Evolutionary conservation across 2,329 filamentous ascomycete genomes (phyloP).

Genomic region (Conoideocrella luteorostrata): DNA sequence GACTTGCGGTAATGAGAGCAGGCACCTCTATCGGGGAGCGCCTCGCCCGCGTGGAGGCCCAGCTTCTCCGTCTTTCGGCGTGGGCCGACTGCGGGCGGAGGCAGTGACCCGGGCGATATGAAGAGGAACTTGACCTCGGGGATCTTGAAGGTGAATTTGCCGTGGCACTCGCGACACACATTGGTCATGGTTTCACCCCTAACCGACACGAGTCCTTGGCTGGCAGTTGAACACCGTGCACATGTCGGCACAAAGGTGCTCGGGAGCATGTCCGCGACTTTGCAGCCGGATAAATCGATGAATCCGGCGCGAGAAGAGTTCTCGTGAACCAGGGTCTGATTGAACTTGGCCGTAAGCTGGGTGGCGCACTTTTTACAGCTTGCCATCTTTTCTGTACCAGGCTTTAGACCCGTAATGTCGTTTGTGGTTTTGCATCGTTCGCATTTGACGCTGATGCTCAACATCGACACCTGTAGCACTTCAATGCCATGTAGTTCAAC

Average conservation of each 20-base stretch:
- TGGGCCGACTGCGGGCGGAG: conserved; percentile 32
- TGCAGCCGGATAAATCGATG: conserved; percentile 69
- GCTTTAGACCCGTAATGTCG: conserved; percentile 61
- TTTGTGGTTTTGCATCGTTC: conserved; percentile 68
- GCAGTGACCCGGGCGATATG: conserved; percentile 51
- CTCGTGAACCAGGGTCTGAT: conserved; percentile 64
- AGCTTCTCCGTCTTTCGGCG: conserved; percentile 46
- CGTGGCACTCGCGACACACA: conserved; percentile 73
- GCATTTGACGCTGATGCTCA: conserved; percentile 70
- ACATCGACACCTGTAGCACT: conserved; percentile 59
- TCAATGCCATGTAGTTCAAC: conserved; percentile 74
- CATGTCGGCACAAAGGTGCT: conserved; percentile 78
- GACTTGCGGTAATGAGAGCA: conserved; percentile 54
- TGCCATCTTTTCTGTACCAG: conserved; percentile 42
- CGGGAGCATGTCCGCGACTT: conserved; percentile 68
- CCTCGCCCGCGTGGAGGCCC: conserved; percentile 50
- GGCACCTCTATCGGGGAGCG: conserved; percentile 45
- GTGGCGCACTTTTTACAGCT: conserved; percentile 56
- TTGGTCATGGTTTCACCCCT: conserved; percentile 67
- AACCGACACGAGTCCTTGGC: conserved; percentile 64
- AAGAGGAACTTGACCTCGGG: conserved; percentile 72
- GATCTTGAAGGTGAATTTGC: conserved; percentile 72
- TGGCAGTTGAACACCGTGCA: conserved; percentile 63
- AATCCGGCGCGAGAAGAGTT: conserved; percentile 72
- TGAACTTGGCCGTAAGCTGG: conserved; percentile 47